Evolutionary conservation across 768 basidiomycete species (phyloP).

Genomic region (Bullera alba): DNA sequence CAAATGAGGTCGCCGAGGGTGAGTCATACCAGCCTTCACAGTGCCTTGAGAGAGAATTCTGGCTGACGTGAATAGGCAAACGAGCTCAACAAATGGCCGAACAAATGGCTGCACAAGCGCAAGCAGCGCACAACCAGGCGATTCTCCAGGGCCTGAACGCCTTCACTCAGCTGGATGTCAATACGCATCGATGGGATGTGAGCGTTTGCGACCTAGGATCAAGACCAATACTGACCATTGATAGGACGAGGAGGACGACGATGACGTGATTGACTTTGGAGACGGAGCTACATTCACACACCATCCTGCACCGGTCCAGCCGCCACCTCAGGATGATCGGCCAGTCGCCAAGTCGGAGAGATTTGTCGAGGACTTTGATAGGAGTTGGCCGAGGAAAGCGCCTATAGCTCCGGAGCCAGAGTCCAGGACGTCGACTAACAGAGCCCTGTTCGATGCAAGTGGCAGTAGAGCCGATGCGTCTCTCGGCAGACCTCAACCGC

Average conservation of each 20-base stretch:
- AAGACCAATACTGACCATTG: constrained; percentile 9
- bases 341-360: constrained; percentile 76
- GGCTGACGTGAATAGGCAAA: background rate
- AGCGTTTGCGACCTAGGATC: constrained; percentile 33
- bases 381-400: constrained; percentile 82
- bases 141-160: constrained; percentile 79
- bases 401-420: constrained; percentile 44
- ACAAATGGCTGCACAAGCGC: constrained; percentile 53
- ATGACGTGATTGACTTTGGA: constrained; percentile 91
- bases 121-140: constrained; percentile 58
- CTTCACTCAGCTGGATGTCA: constrained; percentile 89
- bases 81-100: constrained; percentile 25
- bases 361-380: constrained; percentile 89
- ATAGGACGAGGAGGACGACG: constrained; percentile 72
- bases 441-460: constrained; percentile 90
- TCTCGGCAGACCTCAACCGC: constrained; percentile 49
- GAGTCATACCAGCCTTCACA: constrained; percentile 40
- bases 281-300: constrained; percentile 72
- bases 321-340: constrained; percentile 35
- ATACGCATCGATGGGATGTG: constrained; percentile 97
- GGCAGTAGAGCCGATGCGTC: constrained; percentile 69
- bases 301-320: constrained; percentile 30
- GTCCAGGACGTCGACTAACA: constrained; percentile 47
- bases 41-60: background rate
- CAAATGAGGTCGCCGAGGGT: constrained; percentile 89